These are phyloP conservation scores for Daedaleopsis sinensis DNA, from an alignment of 768 basidiomycete species.

Conservation along the genomic window DNA sequence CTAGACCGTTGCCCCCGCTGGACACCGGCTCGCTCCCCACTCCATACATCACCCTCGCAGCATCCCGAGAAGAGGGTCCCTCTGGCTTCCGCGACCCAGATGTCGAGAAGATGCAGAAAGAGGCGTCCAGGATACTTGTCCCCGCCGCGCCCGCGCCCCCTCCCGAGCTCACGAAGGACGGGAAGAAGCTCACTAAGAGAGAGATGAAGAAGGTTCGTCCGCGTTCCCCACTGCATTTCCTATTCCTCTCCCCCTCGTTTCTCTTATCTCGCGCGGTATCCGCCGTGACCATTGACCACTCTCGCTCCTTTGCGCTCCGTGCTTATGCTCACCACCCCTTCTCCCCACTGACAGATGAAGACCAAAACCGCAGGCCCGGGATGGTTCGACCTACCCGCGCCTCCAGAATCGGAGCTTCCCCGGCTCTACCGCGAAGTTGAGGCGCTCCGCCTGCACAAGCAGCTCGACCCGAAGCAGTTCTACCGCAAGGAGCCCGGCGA, in stretches of 20 bases:
- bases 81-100: conserved; percentile 63
- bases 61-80: conserved; percentile 45
- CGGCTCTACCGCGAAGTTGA: conserved; percentile 84
- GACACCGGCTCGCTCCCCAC: conserved; percentile 66
- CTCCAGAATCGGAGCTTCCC: conserved; percentile 77
- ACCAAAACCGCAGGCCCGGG: conserved; percentile 73
- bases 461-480: conserved; percentile 91
- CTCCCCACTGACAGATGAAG: conserved; percentile 53
- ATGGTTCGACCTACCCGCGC: conserved; percentile 91
- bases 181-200: conserved; percentile 71
- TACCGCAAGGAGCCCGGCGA: conserved; percentile 87
- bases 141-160: conserved; percentile 69
- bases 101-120: conserved; percentile 52
- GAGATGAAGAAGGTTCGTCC: conserved; percentile 67
- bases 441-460: conserved; percentile 82
- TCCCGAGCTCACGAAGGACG: conserved; percentile 58
- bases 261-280: too few relatives aligned
- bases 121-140: conserved; percentile 47
- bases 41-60: conserved; percentile 59
- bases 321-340: conserved; percentile 3
- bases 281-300: too few relatives aligned
- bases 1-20: conserved; percentile 62
- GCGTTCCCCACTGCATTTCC: conserved; percentile 2
- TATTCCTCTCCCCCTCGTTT: neutral
- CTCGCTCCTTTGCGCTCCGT: neutral